Base-by-base conservation (phyloP, 441 rosid genomes). In the Populus hybrid region DNA sequence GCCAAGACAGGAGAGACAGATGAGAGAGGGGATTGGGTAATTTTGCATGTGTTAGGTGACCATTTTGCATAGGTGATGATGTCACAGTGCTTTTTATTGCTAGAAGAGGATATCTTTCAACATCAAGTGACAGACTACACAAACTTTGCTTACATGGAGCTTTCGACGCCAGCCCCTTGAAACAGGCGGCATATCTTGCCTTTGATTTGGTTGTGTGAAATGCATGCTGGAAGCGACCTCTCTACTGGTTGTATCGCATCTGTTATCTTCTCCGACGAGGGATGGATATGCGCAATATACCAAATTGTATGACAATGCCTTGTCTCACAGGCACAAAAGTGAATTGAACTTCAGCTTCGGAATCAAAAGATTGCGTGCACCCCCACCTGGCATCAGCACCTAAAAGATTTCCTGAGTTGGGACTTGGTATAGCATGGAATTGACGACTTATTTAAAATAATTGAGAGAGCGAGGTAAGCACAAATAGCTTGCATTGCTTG, bases 1-100 rank as follows among this genome's bases (percentile, higher is more conserved):
- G 80, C 82, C 73, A 77, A 73, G 68, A 7, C 26, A 50, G 7
- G 42, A 29, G 42, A 7, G n/a, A 69, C 29, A 67, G 70, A 77
- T 81, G 73, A 59, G n/a, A n/a, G n/a, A 9, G 65, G 64, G 9
- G 4, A 68, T 66, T 61, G 35, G 68, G 72, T 74, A 61, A 4
- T n/a, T 64, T 38, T 31, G 59, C 9, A 6, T 12, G 38, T n/a
- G 18, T 28, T 14, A 14, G 1, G 21, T 66, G 21, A 70, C 67
- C 65, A 20, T 24, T 2, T 9, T 31, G 0, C 23, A 20, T 6
- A 7, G 63, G 24, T 59, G 64, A 59, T 20, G 24, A n/a, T n/a
- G 24, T 4, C 64, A 59, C 26, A n/a, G 3, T 59, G 8, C 61
- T 14, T 16, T n/a, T 59, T 45, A 20, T 7, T 20, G 64, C 64